Evolutionary conservation across 108 stramenopile genomes (phyloP).

Genomic region (Heterococcus sp.): DNA sequence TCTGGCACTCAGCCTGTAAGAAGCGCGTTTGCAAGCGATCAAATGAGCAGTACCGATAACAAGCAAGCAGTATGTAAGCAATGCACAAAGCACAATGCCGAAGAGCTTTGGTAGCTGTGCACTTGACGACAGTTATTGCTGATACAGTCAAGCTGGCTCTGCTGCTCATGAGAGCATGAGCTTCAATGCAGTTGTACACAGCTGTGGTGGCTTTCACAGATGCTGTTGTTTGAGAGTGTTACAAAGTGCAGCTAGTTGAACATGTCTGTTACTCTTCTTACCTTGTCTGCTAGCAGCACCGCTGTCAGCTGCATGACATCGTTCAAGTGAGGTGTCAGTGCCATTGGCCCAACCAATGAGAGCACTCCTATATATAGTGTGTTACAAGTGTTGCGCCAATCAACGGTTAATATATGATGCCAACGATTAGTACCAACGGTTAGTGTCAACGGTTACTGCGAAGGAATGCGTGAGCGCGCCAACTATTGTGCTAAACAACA

Average conservation of each 20-base stretch:
- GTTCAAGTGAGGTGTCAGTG: not conserved
- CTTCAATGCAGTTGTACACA: too few species aligned
- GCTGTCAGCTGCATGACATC: not conserved
- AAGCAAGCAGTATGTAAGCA: not conserved
- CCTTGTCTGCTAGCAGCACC: not conserved
- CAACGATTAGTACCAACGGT: not conserved
- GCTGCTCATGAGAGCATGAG: too few species aligned
- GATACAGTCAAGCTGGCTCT: too few species aligned
- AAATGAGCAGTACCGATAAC: not conserved
- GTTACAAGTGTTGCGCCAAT: not conserved
- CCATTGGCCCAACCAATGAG: not conserved
- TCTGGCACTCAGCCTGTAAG: not conserved
- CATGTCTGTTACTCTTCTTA: too few species aligned
- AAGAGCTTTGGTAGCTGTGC: too few species aligned
- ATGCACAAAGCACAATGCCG: not conserved
- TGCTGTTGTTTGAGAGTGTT: too few species aligned
- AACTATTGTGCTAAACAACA: not conserved
- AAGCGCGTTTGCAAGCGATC: not conserved
- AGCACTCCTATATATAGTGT: not conserved
- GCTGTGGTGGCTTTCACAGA: too few species aligned
- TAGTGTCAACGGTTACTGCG: not conserved
- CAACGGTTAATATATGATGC: not conserved
- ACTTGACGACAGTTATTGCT: too few species aligned
- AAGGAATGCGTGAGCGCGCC: not conserved
- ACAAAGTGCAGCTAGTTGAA: too few species aligned